Evolutionary conservation across 1,284 basidiomycete genomes (phyloP).

Genomic region (Pulveroboletus ridleyi): DNA sequence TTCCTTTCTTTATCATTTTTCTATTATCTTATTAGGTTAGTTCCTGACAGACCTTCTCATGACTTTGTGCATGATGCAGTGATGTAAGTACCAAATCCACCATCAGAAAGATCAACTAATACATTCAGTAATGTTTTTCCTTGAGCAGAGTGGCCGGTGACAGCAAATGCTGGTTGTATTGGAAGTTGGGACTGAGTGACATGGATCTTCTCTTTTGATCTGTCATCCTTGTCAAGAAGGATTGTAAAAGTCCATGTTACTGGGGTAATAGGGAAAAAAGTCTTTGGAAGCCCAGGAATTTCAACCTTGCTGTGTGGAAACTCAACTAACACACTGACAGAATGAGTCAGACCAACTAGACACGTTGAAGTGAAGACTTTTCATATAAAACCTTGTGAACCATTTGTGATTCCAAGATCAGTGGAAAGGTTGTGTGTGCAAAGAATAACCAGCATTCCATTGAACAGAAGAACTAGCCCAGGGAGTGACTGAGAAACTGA

Average conservation of each 20-base stretch:
- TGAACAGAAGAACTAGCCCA: conserved; percentile 27
- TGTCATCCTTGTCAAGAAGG: fast-evolving
- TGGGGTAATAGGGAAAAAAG: not conserved
- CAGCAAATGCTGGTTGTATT: not conserved
- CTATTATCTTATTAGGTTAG: too few relatives aligned
- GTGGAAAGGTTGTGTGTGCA: conserved; percentile 34
- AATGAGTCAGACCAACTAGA: too few relatives aligned
- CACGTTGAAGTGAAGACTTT: not conserved
- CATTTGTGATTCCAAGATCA: conserved; percentile 40
- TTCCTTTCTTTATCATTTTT: too few relatives aligned
- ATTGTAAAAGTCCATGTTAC: not conserved
- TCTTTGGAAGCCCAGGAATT: not conserved
- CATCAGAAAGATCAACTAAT: not conserved
- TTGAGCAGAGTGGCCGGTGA: conserved; percentile 3
- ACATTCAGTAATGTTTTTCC: conserved; percentile 5
- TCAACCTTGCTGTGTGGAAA: not conserved
- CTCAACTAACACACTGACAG: not conserved
- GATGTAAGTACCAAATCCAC: not conserved
- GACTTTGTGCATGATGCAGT: not conserved
- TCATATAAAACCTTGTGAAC: conserved; percentile 28
- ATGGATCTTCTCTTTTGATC: not conserved
- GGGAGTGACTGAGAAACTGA: conserved; percentile 10
- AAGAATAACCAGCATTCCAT: conserved; percentile 39
- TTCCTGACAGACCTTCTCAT: too few relatives aligned
- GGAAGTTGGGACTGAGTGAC: not conserved